Evolutionary conservation across 2,329 filamentous ascomycete species (phyloP).

Genomic region (Arthrobotrys musiformis): DNA sequence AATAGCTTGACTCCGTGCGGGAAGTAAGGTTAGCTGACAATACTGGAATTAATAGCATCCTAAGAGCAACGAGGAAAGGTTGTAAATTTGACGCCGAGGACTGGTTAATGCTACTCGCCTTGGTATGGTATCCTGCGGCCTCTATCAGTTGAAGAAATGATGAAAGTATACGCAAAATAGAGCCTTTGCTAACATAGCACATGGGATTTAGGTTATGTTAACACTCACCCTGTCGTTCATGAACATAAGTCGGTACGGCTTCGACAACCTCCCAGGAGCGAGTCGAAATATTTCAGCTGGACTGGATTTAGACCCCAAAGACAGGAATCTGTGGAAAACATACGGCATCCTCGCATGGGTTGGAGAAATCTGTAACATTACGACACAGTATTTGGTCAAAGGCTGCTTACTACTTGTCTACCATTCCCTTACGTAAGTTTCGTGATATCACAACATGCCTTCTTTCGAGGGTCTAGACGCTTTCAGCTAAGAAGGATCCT

Average conservation of each 20-base stretch:
- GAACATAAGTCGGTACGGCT: constrained; percentile 23
- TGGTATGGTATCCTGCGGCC: not conserved
- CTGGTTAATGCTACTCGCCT: constrained; percentile 27
- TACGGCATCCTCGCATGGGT: constrained; percentile 5
- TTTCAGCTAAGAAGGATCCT: not conserved
- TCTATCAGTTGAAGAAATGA: not conserved
- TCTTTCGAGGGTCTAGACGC: not conserved
- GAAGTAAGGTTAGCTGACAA: not conserved
- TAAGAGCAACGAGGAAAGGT: constrained; percentile 8
- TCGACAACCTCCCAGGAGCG: not conserved
- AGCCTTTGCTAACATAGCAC: not conserved
- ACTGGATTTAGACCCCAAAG: not conserved
- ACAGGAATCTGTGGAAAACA: not conserved
- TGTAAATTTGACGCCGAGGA: constrained; percentile 20
- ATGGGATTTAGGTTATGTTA: constrained; percentile 3
- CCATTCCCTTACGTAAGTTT: constrained; percentile 29
- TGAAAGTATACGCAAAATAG: not conserved
- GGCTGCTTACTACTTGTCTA: constrained; percentile 35
- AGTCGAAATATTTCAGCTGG: not conserved
- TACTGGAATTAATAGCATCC: constrained; percentile 10
- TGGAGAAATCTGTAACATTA: constrained; percentile 36
- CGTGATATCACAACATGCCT: constrained; percentile 2
- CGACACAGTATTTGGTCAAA: constrained; percentile 33
- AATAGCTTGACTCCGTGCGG: not conserved
- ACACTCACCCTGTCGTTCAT: constrained; percentile 15